phyloP scores from a whole-genome alignment of 345 rosid species.

The Eucalyptus curtisii region DNA sequence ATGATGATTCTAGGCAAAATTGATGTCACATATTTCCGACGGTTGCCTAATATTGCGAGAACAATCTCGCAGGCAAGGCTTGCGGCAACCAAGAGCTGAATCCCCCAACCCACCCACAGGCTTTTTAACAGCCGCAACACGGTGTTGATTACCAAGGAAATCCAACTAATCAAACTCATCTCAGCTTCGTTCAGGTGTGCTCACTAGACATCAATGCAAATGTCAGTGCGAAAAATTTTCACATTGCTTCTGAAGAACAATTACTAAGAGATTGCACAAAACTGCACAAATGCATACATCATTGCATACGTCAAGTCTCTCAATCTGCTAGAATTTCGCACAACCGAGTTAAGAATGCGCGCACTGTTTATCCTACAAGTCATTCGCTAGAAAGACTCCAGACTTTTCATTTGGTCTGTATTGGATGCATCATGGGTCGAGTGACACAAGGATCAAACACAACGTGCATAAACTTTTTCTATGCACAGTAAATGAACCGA shows the following conservation, averaged over 20 bases:
- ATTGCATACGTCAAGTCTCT: not conserved
- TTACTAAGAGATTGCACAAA: not conserved
- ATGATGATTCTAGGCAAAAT: not conserved
- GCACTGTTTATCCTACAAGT: not conserved
- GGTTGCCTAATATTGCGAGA: not conserved
- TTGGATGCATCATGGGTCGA: not conserved
- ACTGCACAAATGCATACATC: not conserved
- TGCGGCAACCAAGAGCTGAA: not conserved
- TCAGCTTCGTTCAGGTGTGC: not conserved
- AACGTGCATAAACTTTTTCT: not conserved
- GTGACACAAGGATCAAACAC: not conserved
- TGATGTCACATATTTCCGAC: not conserved
- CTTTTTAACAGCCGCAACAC: not conserved
- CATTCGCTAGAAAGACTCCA: not conserved
- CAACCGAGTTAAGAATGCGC: not conserved
- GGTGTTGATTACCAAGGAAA: not conserved
- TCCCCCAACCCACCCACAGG: not conserved
- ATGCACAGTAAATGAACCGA: not conserved
- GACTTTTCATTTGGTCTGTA: not conserved
- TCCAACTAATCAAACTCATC: not conserved
- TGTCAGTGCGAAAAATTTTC: not conserved
- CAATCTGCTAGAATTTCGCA: not conserved
- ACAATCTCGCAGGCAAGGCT: not conserved
- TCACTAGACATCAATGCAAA: not conserved
- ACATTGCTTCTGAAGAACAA: not conserved